Conservation (phyloP, 2,329 filamentous ascomycete genomes). For the Zalaria obscura region DNA sequence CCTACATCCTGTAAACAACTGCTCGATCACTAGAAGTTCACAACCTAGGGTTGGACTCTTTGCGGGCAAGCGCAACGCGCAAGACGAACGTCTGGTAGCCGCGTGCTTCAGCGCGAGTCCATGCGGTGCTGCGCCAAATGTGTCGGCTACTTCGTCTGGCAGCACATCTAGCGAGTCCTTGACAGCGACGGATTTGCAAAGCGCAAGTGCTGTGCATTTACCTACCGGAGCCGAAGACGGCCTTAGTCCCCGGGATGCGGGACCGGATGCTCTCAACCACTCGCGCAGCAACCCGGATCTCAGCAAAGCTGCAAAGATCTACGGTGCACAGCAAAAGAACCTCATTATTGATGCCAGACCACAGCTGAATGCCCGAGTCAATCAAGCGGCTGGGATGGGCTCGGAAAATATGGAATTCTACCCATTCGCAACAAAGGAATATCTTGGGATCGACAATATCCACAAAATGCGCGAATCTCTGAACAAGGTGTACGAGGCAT, state of each 20-base stretch:
- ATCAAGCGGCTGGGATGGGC: slow-evolving; percentile 83
- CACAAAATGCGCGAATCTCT: slow-evolving; percentile 94
- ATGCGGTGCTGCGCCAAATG: neutral
- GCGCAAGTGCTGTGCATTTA: neutral
- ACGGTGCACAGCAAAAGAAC: slow-evolving; percentile 86
- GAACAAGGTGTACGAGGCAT: slow-evolving; percentile 70
- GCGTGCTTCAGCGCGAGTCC: slow-evolving; percentile 67
- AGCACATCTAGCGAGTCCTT: neutral
- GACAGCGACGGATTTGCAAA: neutral
- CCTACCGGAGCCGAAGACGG: neutral
- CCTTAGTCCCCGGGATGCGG: neutral
- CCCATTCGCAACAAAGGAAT: slow-evolving; percentile 78
- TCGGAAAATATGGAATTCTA: slow-evolving; percentile 99
- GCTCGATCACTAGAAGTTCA: slow-evolving; percentile 87
- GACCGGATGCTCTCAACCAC: slow-evolving; percentile 1
- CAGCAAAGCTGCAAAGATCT: slow-evolving; percentile 32
- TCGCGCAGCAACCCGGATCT: slow-evolving; percentile 3
- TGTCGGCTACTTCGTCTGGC: neutral
- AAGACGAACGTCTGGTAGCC: slow-evolving; percentile 86
- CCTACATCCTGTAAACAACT: slow-evolving; percentile 92
- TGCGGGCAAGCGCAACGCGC: slow-evolving; percentile 69
- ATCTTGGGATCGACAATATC: slow-evolving; percentile 94
- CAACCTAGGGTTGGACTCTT: slow-evolving; percentile 80
- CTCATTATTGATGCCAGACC: slow-evolving; percentile 92
- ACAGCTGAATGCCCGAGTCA: slow-evolving; percentile 84